Evolutionary conservation across 2,329 filamentous ascomycete species (phyloP), one percentile per base, ranked within the genome.

Genomic region (Aureobasidium mangrovei): DNA sequence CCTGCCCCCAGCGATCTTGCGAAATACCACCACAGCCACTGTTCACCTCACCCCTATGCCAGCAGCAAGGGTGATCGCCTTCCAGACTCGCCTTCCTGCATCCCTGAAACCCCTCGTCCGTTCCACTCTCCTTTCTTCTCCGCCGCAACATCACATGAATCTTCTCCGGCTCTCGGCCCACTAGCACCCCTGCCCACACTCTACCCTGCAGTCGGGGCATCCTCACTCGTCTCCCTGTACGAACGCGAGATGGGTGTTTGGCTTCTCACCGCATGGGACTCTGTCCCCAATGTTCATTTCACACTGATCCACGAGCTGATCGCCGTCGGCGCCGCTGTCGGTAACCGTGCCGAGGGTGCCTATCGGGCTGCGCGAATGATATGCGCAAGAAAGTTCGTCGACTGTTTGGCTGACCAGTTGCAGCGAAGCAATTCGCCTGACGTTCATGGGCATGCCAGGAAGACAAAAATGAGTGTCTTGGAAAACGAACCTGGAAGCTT

Each of bases 171-270:
- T 18, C 18, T 18, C 18, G 18, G 18, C 18, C 18, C 18, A 18
- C 18, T 18, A 18, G 18, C 18, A 18, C 18, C 18, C 9, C 8
- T 41, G 7, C 46, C 46, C 12, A 12, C 9, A 31, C 8, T 40
- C 9, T 39, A 24, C 32, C 46, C 46, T 32, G 36, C 28, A 10
- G 5, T 24, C 4, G 36, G 40, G n/a, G 7, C 27, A 1, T 24
- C 35, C 28, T 32, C 35, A 2, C 36, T 49, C 3, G 8, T 28
- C 4, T 28, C 12, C 10, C 27, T 49, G 7, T 49, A 41, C 27
- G 36, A 49, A n/a, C 35, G 28, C 29, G 46, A 49, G 28, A 49
- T 49, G 46, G 36, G 46, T n/a, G 31, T 41, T 7, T 49, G 46
- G 46, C 46, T 49, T 1, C 28, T 40, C 12, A 49, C 35, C 28